Base-by-base conservation (phyloP, 345 rosid species). In the Eucalyptus paniculata region DNA sequence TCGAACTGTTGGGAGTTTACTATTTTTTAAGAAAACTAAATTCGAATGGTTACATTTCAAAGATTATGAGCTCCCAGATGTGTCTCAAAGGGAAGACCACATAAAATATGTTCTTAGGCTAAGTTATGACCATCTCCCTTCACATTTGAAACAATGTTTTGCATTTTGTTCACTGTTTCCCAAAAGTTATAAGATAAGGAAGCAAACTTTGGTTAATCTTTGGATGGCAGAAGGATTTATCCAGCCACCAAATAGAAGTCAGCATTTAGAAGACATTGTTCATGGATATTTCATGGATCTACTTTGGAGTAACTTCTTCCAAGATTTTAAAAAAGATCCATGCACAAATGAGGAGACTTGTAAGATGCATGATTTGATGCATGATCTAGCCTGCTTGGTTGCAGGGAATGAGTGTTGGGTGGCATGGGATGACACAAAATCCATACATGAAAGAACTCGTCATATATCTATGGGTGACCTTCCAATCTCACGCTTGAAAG, bases 261-360 rank as follows among this genome's bases (percentile, higher is more conserved):
- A 44, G 30, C 34, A 86, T 16, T 86, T 60, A 4, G 90, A 90
- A 87, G 81, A 40, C 16, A 47, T 89, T 26, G 94, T 90, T 26
- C 53, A 86, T 37, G 89, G 91, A 49, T 91, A 88, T 54, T 90
- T 92, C 37, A 85, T 87, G 69, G 89, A 90, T 40, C 60, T 92
- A 9, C 53, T 45, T 45, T 45, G 47, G 47, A 45, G 47, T 45
- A 45, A 45, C 30, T 92, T 92, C 72, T 92, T 91, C 51, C 91
- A 89, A 91, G 94, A 89, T 30, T 54, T 80, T 40, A 40, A 60
- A 11, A 87, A 28, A 34, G 86, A 45, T n/a, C 45, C 45, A 24
- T 9, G 9, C 60, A 21, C 12, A 12, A 45, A 45, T 45, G 47
- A 45, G 47, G 47, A 45, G 11, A 45, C 47, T 45, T 45, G 47